Evolutionary conservation across 257 asterid genomes (phyloP).

Genomic region (Euphrasia confusa): DNA sequence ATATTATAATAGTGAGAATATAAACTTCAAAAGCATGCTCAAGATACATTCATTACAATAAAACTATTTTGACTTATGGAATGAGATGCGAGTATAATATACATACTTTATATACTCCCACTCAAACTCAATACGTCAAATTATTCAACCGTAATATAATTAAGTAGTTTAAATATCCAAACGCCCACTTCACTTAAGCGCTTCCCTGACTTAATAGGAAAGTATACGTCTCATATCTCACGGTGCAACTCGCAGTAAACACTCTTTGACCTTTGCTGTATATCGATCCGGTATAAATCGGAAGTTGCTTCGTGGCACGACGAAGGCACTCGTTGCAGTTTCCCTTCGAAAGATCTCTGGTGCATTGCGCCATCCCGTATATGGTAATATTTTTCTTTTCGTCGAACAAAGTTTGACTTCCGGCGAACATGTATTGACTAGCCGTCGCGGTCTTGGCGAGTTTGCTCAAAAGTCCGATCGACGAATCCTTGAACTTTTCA

Average conservation of each 20-base stretch:
- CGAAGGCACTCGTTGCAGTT: not conserved
- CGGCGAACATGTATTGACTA: not conserved
- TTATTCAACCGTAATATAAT: too few species aligned
- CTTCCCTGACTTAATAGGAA: conserved; percentile 23
- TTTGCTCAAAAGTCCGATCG: not conserved
- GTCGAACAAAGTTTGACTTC: not conserved
- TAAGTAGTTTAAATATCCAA: too few species aligned
- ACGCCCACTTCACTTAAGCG: too few species aligned
- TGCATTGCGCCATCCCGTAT: not conserved
- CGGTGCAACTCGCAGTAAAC: conserved; percentile 41
- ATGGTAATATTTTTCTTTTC: not conserved
- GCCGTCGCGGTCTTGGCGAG: not conserved
- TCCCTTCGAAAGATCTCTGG: not conserved
- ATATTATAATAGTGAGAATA: too few species aligned
- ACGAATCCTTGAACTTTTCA: not conserved
- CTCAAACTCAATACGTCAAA: too few species aligned
- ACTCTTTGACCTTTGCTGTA: conserved; percentile 37
- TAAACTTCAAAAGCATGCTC: too few species aligned
- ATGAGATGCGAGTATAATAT: too few species aligned
- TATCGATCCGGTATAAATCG: not conserved
- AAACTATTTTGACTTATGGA: too few species aligned
- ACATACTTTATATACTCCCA: too few species aligned
- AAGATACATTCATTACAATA: too few species aligned
- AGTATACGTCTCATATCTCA: conserved; percentile 44
- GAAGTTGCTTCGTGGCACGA: not conserved